These are phyloP conservation scores for Colletotrichum sp. DNA, from an alignment of 2,329 filamentous ascomycete genomes.

Conservation along the genomic window DNA sequence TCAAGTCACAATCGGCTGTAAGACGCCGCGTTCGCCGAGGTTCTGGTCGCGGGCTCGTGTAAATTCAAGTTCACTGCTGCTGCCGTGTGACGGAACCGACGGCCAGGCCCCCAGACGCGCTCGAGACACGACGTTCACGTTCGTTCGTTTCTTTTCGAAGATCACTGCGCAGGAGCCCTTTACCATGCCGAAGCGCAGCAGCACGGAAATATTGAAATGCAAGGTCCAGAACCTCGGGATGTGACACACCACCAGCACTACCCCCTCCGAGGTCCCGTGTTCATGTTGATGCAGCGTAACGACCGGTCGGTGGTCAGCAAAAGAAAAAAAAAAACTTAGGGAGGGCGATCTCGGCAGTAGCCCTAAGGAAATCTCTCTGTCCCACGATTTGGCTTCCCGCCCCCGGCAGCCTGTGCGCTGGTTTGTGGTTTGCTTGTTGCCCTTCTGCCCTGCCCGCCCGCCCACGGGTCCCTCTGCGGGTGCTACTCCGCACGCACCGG, in stretches of 20 bases:
- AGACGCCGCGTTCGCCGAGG: slow-evolving; percentile 1
- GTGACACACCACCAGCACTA: not conserved
- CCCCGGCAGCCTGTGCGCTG: not conserved
- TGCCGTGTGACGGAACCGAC: not conserved
- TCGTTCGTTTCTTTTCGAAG: not conserved
- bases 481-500: not conserved
- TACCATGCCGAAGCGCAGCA: not conserved
- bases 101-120: not conserved
- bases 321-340: not conserved
- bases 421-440: not conserved
- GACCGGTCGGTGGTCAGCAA: not conserved
- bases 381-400: not conserved
- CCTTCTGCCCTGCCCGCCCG: not conserved
- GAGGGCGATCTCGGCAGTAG: not conserved
- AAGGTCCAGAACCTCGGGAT: slow-evolving; percentile 2
- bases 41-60: not conserved
- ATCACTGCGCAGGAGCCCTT: not conserved
- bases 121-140: not conserved
- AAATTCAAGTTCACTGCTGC: not conserved
- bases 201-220: not conserved
- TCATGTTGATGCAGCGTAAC: not conserved
- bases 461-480: not conserved
- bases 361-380: not conserved
- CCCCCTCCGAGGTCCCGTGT: not conserved
- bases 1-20: not conserved